Evolutionary conservation across 2,329 filamentous ascomycete species (phyloP), one percentile per base, ranked within the genome.

Genomic region (Eutypella sp.): DNA sequence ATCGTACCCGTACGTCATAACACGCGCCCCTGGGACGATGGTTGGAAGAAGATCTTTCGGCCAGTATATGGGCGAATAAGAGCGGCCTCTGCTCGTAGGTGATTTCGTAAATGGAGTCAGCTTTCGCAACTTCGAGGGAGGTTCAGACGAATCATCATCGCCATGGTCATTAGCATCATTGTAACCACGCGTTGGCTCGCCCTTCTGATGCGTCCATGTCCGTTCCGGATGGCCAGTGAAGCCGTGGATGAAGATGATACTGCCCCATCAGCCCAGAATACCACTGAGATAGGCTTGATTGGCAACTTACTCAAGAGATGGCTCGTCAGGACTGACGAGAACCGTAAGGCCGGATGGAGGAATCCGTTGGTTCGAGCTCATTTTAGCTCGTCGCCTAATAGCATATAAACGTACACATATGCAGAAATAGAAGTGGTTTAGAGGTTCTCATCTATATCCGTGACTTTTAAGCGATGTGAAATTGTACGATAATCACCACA

Each of bases 1-100:
- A 40, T 61, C 58, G 38, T 63, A 62, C 2, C 59, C 60, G 22
- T 57, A 60, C 1, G 60, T 62, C 6, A 61, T 33, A 10, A 62
- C 42, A 24, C 58, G 51, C 3, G 57, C 54, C 13, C 34, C 20
- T 1, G 60, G 58, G 5, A 59, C 5, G 2, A 47, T 52, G 1
- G 24, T n/a, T 13, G 31, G 31, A 16, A 34, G 31, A 15, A 34
- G 18, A 16, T 34, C 31, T 34, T 8, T 15, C 31, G 31, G 31
- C 31, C 31, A 34, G 31, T 34, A 34, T 15, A 34, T 16, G 15
- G 31, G 31, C 15, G 31, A n/a, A 16, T 16, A n/a, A 16, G 31
- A 34, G 31, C 10, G 15, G 15, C 15, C 31, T 34, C 15, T 34
- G 15, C 18, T 16, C 15, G 3, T 5, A 16, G 15, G 31, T n/a